A percentile compares a stretch with the other conserved stretches of the same genome.
phyloP scores from a whole-genome alignment of 257 asterid species.

The Lantana camara region DNA sequence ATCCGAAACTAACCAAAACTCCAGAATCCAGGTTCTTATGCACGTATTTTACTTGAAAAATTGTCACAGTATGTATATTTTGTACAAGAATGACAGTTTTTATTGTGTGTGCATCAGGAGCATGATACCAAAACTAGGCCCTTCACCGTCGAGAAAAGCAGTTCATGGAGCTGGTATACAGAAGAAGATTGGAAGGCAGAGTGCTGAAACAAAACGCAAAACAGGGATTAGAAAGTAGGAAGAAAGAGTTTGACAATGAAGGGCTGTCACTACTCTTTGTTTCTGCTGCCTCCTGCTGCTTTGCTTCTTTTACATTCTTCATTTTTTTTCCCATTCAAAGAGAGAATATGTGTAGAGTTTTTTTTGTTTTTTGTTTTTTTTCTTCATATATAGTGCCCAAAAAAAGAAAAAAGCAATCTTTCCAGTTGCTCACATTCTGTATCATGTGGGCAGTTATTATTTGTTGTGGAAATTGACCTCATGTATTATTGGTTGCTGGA shows the following conservation, averaged over 20 bases:
- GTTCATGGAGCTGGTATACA: conserved; percentile 47
- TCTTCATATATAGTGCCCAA: conserved; percentile 27
- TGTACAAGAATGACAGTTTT: no score
- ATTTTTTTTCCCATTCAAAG: conserved; percentile 23
- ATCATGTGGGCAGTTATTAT: conserved; percentile 25
- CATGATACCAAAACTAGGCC: conserved; percentile 58
- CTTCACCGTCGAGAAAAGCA: conserved; percentile 69
- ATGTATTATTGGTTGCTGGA: conserved; percentile 30
- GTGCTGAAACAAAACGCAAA: conserved; percentile 65
- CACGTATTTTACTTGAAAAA: no score
- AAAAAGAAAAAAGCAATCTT: conserved; percentile 49
- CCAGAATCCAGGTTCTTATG: conserved; percentile 87
- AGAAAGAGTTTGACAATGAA: not conserved
- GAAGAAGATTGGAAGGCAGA: conserved; percentile 52
- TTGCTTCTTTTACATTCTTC: no score
- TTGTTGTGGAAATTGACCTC: conserved; percentile 34
- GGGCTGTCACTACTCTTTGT: no score
- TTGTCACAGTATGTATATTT: no score
- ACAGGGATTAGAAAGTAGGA: conserved; percentile 62
- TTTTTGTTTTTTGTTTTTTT: conserved; percentile 20
- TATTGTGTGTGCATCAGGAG: conserved; percentile 47
- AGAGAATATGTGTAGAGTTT: conserved; percentile 24
- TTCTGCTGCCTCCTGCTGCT: no score
- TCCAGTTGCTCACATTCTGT: conserved; percentile 55
- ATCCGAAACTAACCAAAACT: conserved; percentile 49